A percentile compares a stretch with the other conserved stretches of the same genome.
These are phyloP conservation scores for Dioszegia crocea DNA, from an alignment of 768 basidiomycete genomes.

Conservation along the genomic window DNA sequence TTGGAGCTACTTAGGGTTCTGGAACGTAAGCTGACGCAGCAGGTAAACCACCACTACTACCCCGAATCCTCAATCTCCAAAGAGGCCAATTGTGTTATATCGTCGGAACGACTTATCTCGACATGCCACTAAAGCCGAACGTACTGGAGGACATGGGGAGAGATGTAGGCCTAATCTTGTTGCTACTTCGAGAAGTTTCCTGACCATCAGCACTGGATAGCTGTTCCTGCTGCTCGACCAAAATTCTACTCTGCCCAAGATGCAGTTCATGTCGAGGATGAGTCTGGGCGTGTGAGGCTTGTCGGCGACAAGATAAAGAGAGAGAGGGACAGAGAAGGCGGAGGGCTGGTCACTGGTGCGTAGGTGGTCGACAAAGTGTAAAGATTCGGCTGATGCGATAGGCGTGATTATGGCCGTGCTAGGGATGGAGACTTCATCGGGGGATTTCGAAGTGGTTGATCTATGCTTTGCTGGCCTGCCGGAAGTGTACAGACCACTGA, in stretches of 20 bases:
- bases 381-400: constrained; percentile 15
- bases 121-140: constrained; percentile 98
- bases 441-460: constrained; percentile 92
- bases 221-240: constrained; percentile 67
- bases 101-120: constrained; percentile 93
- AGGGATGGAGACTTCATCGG: constrained; percentile 80
- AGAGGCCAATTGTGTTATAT: constrained; percentile 83
- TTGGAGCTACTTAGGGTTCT: not conserved
- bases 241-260: constrained; percentile 78
- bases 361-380: not conserved
- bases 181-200: not conserved
- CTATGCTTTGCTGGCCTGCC: constrained; percentile 80
- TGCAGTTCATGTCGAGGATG: constrained; percentile 86
- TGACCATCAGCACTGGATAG: constrained; percentile 72
- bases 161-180: constrained; percentile 55
- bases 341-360: constrained; percentile 66
- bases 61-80: constrained; percentile 59
- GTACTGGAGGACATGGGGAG: constrained; percentile 91
- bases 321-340: constrained; percentile 52
- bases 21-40: not conserved
- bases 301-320: constrained; percentile 66
- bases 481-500: constrained; percentile 53
- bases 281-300: constrained; percentile 83
- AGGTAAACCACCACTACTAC: constrained; percentile 26
- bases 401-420: constrained; percentile 82